Base-by-base conservation (phyloP, 1,284 basidiomycete genomes). In the Puccinia coronata region DNA sequence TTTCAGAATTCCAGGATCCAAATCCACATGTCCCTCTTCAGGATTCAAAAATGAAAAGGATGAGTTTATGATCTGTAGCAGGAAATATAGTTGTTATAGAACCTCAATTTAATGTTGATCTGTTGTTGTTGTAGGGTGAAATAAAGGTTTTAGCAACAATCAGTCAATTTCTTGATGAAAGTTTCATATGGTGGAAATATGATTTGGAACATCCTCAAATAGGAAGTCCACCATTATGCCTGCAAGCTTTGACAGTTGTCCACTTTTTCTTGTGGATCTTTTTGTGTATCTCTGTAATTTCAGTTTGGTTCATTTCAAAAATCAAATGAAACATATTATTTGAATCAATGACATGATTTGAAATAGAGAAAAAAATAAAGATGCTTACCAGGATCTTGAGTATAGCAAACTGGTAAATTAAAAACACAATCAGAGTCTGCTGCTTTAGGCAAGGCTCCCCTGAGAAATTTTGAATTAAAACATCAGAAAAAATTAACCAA, bases 341-440 rank as follows among this genome's bases (percentile, higher is more conserved):
- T 9, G 14, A 53, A 39, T 73, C 51, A 49, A 25, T 11, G 12
- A 23, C 39, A 6, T 9, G 41, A 20, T 16, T 43, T 23, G 47
- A 28, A 77, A 9, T 12, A 43, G 2, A 12, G n/a, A 18, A 28
- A 20, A 41, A 14, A 12, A n/a, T 16, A 51, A 75, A 9, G n/a
- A n/a, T 34, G 28, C 41, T 49, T 65, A 77, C 75, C 41, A 9
- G 11, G 1, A 61, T 65, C 34, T 14, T 63, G 9, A 47, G 28
- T 34, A 51, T 61, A 77, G 63, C 75, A 78, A 12, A 78, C 75
- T 67, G 75, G 75, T 41, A 79, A 53, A 41, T 79, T 79, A 28
- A 55, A 71, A 55, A 79, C 77, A 71, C 77, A 79, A 18, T 57
- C 65, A 31, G 41, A 65, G 34, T 67, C 39, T 51, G 65, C 23